Percentiles rank a stretch among this genome's conserved stretches.
Evolutionary conservation across 345 rosid genomes (phyloP).

Genomic region (Bruguiera sexangula): DNA sequence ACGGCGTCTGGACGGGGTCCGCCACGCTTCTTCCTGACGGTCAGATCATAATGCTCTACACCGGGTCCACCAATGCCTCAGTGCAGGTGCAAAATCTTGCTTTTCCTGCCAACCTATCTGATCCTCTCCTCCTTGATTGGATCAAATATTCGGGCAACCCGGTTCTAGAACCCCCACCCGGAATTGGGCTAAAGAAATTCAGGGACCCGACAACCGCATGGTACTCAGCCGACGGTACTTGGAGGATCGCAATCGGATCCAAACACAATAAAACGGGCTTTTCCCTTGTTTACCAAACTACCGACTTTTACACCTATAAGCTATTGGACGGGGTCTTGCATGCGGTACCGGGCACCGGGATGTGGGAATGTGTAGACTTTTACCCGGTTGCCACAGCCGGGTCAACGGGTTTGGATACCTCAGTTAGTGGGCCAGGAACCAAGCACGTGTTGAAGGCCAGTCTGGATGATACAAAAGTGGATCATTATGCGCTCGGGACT

Average conservation of each 20-base stretch:
- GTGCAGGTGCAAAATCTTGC: conserved; percentile 91
- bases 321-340: conserved; percentile 51
- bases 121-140: conserved; percentile 87
- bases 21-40: conserved; percentile 75
- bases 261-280: conserved; percentile 55
- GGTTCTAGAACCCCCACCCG: conserved; percentile 64
- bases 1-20: conserved; percentile 93
- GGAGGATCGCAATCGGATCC: conserved; percentile 73
- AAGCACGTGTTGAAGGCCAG: conserved; percentile 93
- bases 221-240: conserved; percentile 58
- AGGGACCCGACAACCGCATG: conserved; percentile 92
- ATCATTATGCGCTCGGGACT: conserved; percentile 74
- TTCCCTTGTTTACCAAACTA: conserved; percentile 64
- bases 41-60: conserved; percentile 68
- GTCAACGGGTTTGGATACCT: conserved; percentile 59
- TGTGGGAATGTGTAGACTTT: conserved; percentile 99
- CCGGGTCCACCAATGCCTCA: conserved; percentile 53
- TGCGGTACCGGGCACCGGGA: conserved; percentile 77
- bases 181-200: conserved; percentile 53
- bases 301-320: conserved; percentile 47
- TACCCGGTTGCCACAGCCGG: conserved; percentile 67
- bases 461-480: conserved; percentile 66
- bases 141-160: conserved; percentile 72
- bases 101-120: conserved; percentile 70
- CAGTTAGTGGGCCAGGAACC: conserved; percentile 54